phyloP scores from a whole-genome alignment of 768 basidiomycete species.

The Mycena kentingensis region DNA sequence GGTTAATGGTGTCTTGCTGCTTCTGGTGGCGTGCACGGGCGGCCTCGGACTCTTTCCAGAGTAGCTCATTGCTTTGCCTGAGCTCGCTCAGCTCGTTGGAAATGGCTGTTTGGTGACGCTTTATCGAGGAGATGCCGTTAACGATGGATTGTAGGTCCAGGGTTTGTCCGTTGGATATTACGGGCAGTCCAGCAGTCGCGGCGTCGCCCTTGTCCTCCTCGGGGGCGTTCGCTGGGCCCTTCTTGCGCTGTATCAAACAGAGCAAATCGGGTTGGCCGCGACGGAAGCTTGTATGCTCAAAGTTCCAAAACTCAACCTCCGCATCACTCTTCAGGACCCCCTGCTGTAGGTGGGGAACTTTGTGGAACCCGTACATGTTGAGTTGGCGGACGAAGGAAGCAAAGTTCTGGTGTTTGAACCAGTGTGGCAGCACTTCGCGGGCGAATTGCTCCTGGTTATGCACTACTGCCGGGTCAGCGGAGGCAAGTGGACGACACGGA shows the following conservation, averaged over 20 bases:
- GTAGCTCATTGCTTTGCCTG: conserved; percentile 79
- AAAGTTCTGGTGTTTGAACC: conserved; percentile 99
- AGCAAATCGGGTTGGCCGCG: conserved; percentile 88
- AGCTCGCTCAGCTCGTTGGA: conserved; percentile 86
- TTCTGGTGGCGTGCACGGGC: conserved; percentile 83
- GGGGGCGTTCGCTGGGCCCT: conserved; percentile 49
- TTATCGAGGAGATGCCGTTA: conserved; percentile 81
- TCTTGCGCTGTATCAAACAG: conserved; percentile 87
- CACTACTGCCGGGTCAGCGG: conserved; percentile 48
- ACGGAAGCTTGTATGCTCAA: conserved; percentile 86
- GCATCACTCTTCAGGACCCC: conserved; percentile 85
- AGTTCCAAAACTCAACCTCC: conserved; percentile 87
- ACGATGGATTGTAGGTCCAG: conserved; percentile 80
- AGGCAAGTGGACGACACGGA: background rate
- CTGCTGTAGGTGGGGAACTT: conserved; percentile 94
- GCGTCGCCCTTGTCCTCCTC: conserved; percentile 35
- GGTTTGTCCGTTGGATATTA: conserved; percentile 44
- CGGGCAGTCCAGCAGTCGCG: conserved; percentile 36
- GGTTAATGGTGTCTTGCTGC: conserved; percentile 94
- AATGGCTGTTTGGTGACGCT: conserved; percentile 91
- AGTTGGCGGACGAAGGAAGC: conserved; percentile 88
- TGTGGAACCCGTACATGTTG: conserved; percentile 96
- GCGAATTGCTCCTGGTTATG: conserved; percentile 91
- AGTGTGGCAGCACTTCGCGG: conserved; percentile 83
- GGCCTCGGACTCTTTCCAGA: conserved; percentile 91